These are phyloP conservation scores for Metschnikowia cubensis DNA, from an alignment of 805 yeast genomes.

Conservation along the genomic window DNA sequence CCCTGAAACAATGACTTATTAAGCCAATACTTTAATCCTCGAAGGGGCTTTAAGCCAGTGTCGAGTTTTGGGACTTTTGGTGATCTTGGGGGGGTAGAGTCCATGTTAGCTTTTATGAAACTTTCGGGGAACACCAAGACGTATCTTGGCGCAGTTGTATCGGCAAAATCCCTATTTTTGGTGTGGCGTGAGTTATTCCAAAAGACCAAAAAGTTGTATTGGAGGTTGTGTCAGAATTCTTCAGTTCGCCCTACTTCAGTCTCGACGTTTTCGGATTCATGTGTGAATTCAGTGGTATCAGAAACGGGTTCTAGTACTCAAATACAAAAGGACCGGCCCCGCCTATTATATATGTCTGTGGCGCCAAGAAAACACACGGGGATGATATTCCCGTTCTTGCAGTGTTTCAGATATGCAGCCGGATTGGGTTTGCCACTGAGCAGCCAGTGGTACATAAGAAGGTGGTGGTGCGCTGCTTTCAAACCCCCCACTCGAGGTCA, in stretches of 20 bases:
- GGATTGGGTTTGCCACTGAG: constrained; percentile 1
- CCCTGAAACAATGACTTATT: background rate
- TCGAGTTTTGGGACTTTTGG: background rate
- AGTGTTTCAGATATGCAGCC: constrained; percentile 3
- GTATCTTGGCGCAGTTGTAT: too few relatives aligned
- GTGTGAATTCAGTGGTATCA: too few relatives aligned
- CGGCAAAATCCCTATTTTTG: background rate
- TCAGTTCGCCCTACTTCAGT: too few relatives aligned
- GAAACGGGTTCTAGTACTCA: too few relatives aligned
- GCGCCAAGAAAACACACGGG: background rate
- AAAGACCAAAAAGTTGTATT: too few relatives aligned
- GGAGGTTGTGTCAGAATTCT: too few relatives aligned
- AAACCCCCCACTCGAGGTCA: background rate
- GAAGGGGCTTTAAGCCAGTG: background rate
- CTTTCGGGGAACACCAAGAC: background rate
- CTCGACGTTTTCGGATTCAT: too few relatives aligned
- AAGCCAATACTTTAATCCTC: background rate
- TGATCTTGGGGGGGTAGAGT: too few relatives aligned
- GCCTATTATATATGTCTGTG: background rate
- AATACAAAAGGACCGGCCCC: too few relatives aligned
- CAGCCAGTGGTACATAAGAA: background rate
- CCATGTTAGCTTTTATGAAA: background rate
- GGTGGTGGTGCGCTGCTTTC: background rate
- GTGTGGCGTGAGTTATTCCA: background rate
- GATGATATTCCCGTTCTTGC: background rate